phyloP scores from a whole-genome alignment of 2,329 filamentous ascomycete species.

The Talaromyces funiculosus region DNA sequence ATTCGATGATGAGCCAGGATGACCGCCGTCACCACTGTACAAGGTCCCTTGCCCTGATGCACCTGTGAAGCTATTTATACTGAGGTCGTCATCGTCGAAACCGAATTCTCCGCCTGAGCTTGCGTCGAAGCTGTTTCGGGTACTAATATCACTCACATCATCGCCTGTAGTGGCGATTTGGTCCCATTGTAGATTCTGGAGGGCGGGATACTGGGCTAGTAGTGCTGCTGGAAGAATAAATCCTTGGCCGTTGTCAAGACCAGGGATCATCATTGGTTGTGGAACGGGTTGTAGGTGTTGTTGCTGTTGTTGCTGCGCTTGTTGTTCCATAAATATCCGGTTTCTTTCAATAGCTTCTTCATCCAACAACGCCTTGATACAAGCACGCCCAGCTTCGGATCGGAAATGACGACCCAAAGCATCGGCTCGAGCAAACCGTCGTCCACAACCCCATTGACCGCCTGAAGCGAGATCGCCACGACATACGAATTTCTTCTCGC shows the following conservation, averaged over 20 bases:
- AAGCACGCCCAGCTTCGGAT: constrained; percentile 89
- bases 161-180: constrained; percentile 57
- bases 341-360: constrained; percentile 85
- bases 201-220: constrained; percentile 82
- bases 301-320: constrained; percentile 46
- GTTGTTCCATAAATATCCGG: constrained; percentile 66
- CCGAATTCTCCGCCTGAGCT: constrained; percentile 41
- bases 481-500: constrained; percentile 98
- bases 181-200: constrained; percentile 90
- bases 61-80: constrained; percentile 18
- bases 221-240: constrained; percentile 80
- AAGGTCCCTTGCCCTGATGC: constrained; percentile 27
- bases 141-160: constrained; percentile 58
- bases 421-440: constrained; percentile 90
- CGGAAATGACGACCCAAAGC: constrained; percentile 91
- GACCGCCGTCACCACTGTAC: constrained; percentile 19
- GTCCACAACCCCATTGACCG: constrained; percentile 85
- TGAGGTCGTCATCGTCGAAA: constrained; percentile 40
- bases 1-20: constrained; percentile 19
- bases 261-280: constrained; percentile 56
- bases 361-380: constrained; percentile 93
- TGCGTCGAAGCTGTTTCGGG: constrained; percentile 48
- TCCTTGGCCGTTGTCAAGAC: constrained; percentile 53
- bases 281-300: constrained; percentile 54
- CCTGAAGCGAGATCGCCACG: constrained; percentile 80